These are phyloP conservation scores for Pseudocercospora crystallina DNA, from an alignment of 2,329 filamentous ascomycete species.

Conservation along the genomic window DNA sequence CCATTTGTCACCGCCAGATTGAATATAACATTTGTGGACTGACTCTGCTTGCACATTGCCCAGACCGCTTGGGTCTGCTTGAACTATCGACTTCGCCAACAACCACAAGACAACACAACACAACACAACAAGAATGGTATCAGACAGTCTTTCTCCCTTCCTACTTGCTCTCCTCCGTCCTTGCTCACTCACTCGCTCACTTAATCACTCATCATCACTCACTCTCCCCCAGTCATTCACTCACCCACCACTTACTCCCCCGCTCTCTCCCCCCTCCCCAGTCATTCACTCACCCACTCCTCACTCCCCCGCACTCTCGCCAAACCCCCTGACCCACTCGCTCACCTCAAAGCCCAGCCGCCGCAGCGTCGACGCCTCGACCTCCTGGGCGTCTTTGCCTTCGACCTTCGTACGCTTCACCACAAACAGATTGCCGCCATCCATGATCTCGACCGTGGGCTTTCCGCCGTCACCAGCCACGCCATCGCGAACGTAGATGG, in stretches of 20 bases:
- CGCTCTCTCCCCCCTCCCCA: no score
- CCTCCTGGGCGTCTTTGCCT: constrained; percentile 25
- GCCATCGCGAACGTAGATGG: constrained; percentile 62
- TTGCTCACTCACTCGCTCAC: no score
- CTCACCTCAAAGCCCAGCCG: constrained; percentile 83
- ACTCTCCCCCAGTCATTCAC: constrained; percentile 3
- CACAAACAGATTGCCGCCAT: constrained; percentile 42
- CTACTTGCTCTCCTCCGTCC: no score
- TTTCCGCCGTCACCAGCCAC: constrained; percentile 24
- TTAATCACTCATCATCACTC: background rate
- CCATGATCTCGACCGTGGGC: constrained; percentile 41
- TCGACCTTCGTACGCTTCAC: constrained; percentile 40
- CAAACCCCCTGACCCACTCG: constrained; percentile 64
- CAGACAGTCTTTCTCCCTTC: background rate
- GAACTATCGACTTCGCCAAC: no score
- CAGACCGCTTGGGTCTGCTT: no score
- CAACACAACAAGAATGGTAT: background rate
- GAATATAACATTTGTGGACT: no score
- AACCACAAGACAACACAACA: background rate
- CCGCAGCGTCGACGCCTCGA: constrained; percentile 58
- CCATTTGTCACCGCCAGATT: no score
- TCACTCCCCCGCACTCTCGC: constrained; percentile 14
- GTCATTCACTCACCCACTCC: background rate
- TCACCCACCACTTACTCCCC: no score
- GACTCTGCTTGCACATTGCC: no score